Evolutionary conservation across 2,329 filamentous ascomycete species (phyloP).

Genomic region (Bimuria novae-zelandiae): DNA sequence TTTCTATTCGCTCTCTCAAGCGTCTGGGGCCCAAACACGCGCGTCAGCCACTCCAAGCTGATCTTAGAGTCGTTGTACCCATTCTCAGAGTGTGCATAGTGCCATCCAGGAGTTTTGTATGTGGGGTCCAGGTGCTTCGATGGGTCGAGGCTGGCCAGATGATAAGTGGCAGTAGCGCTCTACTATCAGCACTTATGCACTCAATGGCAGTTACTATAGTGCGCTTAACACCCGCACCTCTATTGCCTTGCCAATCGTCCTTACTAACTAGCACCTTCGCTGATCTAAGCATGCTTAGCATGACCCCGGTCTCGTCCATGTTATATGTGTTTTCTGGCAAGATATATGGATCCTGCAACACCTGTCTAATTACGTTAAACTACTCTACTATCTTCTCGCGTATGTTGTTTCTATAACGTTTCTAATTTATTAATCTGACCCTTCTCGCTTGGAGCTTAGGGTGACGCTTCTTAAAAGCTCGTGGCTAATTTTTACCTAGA

Average conservation of each 20-base stretch:
- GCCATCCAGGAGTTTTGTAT: constrained; percentile 18
- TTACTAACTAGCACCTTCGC: too few relatives aligned
- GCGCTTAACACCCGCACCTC: too few relatives aligned
- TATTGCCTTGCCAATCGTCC: too few relatives aligned
- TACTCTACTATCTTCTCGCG: constrained; percentile 4
- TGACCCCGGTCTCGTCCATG: too few relatives aligned
- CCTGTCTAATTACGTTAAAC: constrained; percentile 5
- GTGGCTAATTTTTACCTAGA: not conserved
- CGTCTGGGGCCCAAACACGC: not conserved
- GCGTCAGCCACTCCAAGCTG: constrained; percentile 39
- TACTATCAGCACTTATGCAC: not conserved
- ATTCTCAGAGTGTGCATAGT: constrained; percentile 11
- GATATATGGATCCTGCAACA: constrained; percentile 13
- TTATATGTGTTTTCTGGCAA: constrained; percentile 22
- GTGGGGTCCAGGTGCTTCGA: not conserved
- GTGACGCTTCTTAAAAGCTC: too few relatives aligned
- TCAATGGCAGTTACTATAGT: constrained; percentile 15
- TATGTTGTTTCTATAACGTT: constrained; percentile 17
- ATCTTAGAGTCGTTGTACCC: constrained; percentile 34
- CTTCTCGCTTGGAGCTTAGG: constrained; percentile 9
- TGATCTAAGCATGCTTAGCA: too few relatives aligned
- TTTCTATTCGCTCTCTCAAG: not conserved
- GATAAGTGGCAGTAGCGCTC: not conserved
- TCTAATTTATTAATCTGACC: constrained; percentile 16
- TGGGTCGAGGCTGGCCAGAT: not conserved